Percentiles rank a stretch among this genome's conserved stretches.
Conservation (phyloP, 495 filamentous ascomycete species). For the Apodospora peruviana region DNA sequence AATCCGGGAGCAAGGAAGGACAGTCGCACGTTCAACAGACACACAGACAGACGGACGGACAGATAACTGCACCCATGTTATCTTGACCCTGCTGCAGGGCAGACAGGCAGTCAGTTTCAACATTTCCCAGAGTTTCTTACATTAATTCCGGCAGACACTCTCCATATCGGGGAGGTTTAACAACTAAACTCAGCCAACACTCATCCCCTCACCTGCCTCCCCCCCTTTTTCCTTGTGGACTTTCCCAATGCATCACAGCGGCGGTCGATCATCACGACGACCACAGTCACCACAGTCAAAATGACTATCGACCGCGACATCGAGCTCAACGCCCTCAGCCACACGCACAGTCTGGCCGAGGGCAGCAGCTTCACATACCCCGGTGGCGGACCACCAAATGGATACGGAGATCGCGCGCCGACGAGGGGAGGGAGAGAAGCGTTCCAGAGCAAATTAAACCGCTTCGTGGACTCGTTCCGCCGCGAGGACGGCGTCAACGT, state of each 20-base stretch:
- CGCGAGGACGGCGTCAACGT: slow-evolving; percentile 13
- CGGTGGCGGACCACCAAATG: background rate
- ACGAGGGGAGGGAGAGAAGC: background rate
- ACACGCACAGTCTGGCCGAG: slow-evolving; percentile 12
- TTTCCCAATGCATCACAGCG: too few relatives aligned
- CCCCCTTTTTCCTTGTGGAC: too few relatives aligned
- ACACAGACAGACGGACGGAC: background rate
- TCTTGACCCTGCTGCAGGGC: too few relatives aligned
- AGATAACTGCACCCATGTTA: background rate
- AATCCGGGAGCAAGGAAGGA: too few relatives aligned
- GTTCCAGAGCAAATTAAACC: slow-evolving; percentile 6
- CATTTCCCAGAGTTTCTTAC: too few relatives aligned
- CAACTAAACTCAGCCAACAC: too few relatives aligned
- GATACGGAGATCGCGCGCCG: background rate
- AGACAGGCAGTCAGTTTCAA: too few relatives aligned
- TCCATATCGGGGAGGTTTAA: too few relatives aligned
- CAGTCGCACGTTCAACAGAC: background rate
- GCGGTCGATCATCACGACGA: too few relatives aligned
- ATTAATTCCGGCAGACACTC: too few relatives aligned
- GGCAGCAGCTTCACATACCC: slow-evolving; percentile 13
- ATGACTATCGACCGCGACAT: slow-evolving; percentile 26
- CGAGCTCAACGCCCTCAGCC: slow-evolving; percentile 18
- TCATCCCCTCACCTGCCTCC: too few relatives aligned
- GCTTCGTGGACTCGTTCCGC: slow-evolving; percentile 27
- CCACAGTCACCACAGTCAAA: too few relatives aligned